Percentiles rank a stretch among this genome's conserved stretches.
phyloP scores from a whole-genome alignment of 2,329 filamentous ascomycete species.

The Neobulgaria alba region DNA sequence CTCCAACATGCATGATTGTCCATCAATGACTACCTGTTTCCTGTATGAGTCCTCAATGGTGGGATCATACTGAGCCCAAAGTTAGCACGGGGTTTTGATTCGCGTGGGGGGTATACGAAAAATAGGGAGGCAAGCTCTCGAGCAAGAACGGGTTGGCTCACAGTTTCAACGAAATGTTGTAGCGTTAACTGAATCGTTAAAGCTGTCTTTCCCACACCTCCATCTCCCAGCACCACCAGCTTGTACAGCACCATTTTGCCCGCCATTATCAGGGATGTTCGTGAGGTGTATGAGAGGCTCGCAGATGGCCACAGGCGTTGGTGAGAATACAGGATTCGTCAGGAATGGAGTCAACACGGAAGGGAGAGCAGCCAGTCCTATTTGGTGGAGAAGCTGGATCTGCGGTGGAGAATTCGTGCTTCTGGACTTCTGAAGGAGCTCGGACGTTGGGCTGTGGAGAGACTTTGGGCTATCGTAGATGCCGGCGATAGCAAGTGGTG shows the following conservation, averaged over 20 bases:
- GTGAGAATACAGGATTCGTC: conserved; percentile 7
- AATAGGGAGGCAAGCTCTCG: background rate
- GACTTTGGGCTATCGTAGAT: background rate
- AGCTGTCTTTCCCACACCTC: conserved; percentile 89
- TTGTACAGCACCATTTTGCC: conserved; percentile 95
- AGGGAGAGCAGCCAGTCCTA: conserved; percentile 8
- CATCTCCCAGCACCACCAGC: conserved; percentile 88
- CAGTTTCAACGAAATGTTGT: conserved; percentile 96
- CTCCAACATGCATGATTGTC: conserved; percentile 93
- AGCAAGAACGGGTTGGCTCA: conserved; percentile 31
- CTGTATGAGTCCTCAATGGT: conserved; percentile 84
- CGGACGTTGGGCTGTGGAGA: conserved; percentile 17
- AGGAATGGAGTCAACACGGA: conserved; percentile 10
- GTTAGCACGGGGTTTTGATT: conserved; percentile 15
- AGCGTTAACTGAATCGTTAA: conserved; percentile 94
- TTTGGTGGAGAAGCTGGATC: conserved; percentile 15
- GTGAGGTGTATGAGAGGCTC: conserved; percentile 8
- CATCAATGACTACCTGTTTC: conserved; percentile 88
- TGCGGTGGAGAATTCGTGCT: conserved; percentile 16
- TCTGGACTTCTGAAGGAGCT: conserved; percentile 4
- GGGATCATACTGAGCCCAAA: conserved; percentile 53
- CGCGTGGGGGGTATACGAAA: background rate
- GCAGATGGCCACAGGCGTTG: conserved; percentile 8
- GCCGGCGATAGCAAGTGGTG: conserved; percentile 6
- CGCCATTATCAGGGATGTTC: conserved; percentile 26